Evolutionary conservation across 805 yeast species (phyloP).

Genomic region (Kodamaea leandrae): DNA sequence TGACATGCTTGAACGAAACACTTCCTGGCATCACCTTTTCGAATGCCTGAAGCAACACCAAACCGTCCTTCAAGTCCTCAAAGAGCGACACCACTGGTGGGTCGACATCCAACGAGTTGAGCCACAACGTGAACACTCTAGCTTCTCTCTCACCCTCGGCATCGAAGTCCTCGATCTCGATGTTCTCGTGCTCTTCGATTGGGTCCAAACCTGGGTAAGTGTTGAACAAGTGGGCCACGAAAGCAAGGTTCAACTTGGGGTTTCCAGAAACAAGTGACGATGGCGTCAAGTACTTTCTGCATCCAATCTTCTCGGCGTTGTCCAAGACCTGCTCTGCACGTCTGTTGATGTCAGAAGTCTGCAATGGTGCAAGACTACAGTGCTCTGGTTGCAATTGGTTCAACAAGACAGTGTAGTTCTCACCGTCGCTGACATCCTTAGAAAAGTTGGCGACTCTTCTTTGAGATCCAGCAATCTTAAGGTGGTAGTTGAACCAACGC

Average conservation of each 20-base stretch:
- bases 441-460: conserved; percentile 86
- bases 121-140: conserved; percentile 95
- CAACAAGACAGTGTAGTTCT: conserved; percentile 84
- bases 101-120: conserved; percentile 92
- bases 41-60: conserved; percentile 83
- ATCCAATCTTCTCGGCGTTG: conserved; percentile 87
- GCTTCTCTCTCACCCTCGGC: conserved; percentile 99
- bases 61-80: conserved; percentile 94
- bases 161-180: conserved; percentile 96
- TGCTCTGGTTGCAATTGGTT: conserved; percentile 82
- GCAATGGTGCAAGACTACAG: conserved; percentile 81
- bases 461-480: conserved; percentile 86
- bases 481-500: conserved; percentile 96
- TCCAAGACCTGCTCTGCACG: conserved; percentile 85
- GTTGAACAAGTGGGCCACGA: conserved; percentile 95
- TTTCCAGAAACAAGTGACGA: conserved; percentile 91
- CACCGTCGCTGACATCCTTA: conserved; percentile 89
- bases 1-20: conserved; percentile 74
- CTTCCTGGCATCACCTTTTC: conserved; percentile 95
- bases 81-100: conserved; percentile 90
- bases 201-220: conserved; percentile 97
- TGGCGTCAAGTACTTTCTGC: conserved; percentile 94
- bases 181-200: conserved; percentile 82
- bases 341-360: conserved; percentile 66
- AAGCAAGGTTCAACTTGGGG: conserved; percentile 93